Evolutionary conservation across 1,139 yeast genomes (phyloP).

Genomic region (Diutina rugosa): DNA sequence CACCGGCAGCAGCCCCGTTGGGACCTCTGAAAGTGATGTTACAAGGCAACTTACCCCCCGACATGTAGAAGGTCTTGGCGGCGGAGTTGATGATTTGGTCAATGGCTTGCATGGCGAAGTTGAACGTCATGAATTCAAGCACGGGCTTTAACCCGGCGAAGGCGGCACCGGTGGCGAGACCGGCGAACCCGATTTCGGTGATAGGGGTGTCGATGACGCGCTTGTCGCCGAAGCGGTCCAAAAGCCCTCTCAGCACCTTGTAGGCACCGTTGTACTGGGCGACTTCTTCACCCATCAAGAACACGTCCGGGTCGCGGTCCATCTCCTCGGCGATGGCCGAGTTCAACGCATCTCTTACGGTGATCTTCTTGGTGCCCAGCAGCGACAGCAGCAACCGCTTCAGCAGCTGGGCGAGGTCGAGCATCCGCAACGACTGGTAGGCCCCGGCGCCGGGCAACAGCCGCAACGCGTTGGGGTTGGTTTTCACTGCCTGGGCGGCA

Average conservation of each 20-base stretch:
- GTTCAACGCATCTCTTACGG: conserved; percentile 96
- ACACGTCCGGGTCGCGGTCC: conserved; percentile 90
- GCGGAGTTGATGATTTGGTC: conserved; percentile 98
- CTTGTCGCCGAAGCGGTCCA: conserved; percentile 95
- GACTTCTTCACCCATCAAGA: conserved; percentile 97
- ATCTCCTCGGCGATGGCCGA: conserved; percentile 94
- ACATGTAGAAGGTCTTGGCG: conserved; percentile 97
- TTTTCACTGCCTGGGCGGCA: background rate
- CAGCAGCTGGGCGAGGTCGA: conserved; percentile 10
- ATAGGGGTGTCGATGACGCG: conserved; percentile 96
- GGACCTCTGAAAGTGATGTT: conserved; percentile 98
- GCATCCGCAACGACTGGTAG: conserved; percentile 14
- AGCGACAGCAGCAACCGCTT: conserved; percentile 37
- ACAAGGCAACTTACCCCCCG: conserved; percentile 97
- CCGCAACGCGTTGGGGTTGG: background rate
- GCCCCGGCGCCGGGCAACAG: background rate
- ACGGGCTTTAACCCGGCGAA: conserved; percentile 94
- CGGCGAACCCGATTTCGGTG: conserved; percentile 99
- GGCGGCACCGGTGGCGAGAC: conserved; percentile 95
- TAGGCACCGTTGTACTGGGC: conserved; percentile 99
- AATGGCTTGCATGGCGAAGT: conserved; percentile 98
- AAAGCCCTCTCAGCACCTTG: conserved; percentile 88
- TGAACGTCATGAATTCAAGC: conserved; percentile 97
- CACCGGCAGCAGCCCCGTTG: conserved; percentile 99
- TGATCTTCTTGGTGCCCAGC: conserved; percentile 52